A percentile compares a stretch with the other conserved stretches of the same genome.
Conservation (phyloP, 495 filamentous ascomycete species). For the Daldinia vernicosa region DNA sequence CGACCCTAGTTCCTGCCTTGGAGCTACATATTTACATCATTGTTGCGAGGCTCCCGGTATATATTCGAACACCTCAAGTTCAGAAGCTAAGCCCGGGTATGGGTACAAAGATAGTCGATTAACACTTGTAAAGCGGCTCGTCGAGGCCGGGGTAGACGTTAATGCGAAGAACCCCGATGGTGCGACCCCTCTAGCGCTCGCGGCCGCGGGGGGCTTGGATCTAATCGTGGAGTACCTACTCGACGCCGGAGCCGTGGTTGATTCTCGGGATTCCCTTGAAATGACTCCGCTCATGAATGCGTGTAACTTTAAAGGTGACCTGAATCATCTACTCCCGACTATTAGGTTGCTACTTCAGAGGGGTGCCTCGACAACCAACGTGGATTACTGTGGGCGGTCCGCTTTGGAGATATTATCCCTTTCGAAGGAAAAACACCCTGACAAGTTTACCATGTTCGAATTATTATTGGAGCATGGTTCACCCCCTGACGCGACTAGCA, state of each 20-base stretch:
- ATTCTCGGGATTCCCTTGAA: background rate
- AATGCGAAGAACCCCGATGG: background rate
- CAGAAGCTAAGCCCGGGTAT: background rate
- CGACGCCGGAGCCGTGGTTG: conserved; percentile 35
- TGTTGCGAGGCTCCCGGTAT: background rate
- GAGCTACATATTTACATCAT: background rate
- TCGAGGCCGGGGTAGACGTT: conserved; percentile 10
- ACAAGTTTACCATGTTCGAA: conserved; percentile 1
- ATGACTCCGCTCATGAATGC: conserved; percentile 25
- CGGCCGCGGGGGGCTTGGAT: background rate
- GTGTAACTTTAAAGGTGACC: background rate
- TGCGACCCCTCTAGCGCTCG: conserved; percentile 10
- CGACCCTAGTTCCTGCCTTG: background rate
- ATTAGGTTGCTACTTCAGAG: conserved; percentile 10
- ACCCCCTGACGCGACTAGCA: background rate
- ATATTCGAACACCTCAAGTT: too few relatives aligned
- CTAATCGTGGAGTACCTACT: conserved; percentile 36
- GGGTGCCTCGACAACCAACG: conserved; percentile 4
- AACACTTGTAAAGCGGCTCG: conserved; percentile 2
- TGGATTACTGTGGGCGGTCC: background rate
- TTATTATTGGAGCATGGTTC: conserved; percentile 11
- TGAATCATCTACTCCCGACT: background rate
- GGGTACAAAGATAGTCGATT: background rate
- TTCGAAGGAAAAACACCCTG: background rate
- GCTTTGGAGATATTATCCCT: conserved; percentile 13